phyloP scores from a whole-genome alignment of 2,329 filamentous ascomycete genomes.

The Aspergillus ruber region DNA sequence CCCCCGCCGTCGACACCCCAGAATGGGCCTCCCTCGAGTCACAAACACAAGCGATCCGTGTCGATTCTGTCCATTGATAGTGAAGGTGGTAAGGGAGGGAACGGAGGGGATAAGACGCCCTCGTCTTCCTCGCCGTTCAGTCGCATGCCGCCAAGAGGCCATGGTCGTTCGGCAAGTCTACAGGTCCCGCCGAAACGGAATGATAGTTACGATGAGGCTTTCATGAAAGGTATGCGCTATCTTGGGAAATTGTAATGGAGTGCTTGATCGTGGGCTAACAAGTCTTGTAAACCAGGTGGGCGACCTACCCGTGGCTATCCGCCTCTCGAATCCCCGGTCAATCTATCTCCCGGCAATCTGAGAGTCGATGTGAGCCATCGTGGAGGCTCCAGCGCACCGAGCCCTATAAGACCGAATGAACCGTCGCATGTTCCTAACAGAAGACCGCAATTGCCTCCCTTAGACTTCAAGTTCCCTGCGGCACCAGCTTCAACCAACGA shows the following conservation, averaged over 20 bases:
- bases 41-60: constrained; percentile 66
- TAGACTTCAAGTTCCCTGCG: constrained; percentile 54
- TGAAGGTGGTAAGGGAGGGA: constrained; percentile 24
- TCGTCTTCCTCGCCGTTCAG: constrained; percentile 27
- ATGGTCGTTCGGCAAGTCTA: constrained; percentile 73
- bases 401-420: constrained; percentile 31
- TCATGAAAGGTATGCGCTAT: constrained; percentile 30
- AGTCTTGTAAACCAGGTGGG: constrained; percentile 20
- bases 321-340: constrained; percentile 24
- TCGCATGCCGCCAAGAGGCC: constrained; percentile 54
- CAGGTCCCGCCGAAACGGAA: constrained; percentile 59
- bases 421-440: constrained; percentile 36
- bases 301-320: constrained; percentile 27
- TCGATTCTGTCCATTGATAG: constrained; percentile 73
- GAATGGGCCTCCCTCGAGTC: constrained; percentile 33
- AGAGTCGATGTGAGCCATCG: constrained; percentile 30
- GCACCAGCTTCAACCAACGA: constrained; percentile 30
- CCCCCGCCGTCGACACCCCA: constrained; percentile 32
- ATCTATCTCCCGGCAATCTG: constrained; percentile 18
- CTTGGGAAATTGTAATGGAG: background rate
- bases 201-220: constrained; percentile 34
- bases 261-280: background rate
- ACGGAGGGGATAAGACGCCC: constrained; percentile 22
- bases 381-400: constrained; percentile 18
- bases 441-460: constrained; percentile 30